Evolutionary conservation across 31 red algal species (phyloP).

Genomic region (Porphyra umbilicalis): DNA sequence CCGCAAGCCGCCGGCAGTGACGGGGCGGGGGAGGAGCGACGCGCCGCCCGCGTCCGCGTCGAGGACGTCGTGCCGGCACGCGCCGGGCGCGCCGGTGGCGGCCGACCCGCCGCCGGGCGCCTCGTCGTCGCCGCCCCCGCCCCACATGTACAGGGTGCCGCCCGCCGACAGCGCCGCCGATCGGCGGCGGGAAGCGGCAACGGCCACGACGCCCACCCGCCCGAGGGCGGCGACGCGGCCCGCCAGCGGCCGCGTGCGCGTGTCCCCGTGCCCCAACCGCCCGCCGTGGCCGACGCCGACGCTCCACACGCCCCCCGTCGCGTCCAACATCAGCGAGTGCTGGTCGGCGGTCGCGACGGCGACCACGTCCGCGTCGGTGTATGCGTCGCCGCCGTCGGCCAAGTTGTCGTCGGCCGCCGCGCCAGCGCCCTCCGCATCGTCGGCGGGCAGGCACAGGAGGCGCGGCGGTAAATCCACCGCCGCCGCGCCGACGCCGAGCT

Average conservation of each 20-base stretch:
- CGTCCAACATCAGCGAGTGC: background rate
- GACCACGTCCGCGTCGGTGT: background rate
- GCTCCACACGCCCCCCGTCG: background rate
- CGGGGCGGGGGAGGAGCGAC: background rate
- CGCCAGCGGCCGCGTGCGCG: background rate
- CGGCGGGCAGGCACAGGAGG: background rate
- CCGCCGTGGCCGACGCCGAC: background rate
- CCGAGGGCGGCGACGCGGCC: background rate
- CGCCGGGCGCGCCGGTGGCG: background rate
- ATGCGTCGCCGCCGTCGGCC: background rate
- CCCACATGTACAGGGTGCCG: background rate
- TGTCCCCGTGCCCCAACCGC: background rate
- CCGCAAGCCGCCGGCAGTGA: background rate
- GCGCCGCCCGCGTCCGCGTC: background rate
- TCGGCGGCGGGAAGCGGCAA: background rate
- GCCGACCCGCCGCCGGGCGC: background rate
- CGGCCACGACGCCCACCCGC: background rate
- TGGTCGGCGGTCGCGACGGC: background rate
- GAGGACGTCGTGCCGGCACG: no score
- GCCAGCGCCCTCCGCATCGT: background rate
- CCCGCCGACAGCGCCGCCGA: background rate
- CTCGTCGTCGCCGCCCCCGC: background rate
- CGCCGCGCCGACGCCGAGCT: background rate
- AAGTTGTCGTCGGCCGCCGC: background rate
- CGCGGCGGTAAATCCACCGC: background rate